Evolutionary conservation across 2,329 filamentous ascomycete species (phyloP).

Genomic region (Beauveria medogensis): DNA sequence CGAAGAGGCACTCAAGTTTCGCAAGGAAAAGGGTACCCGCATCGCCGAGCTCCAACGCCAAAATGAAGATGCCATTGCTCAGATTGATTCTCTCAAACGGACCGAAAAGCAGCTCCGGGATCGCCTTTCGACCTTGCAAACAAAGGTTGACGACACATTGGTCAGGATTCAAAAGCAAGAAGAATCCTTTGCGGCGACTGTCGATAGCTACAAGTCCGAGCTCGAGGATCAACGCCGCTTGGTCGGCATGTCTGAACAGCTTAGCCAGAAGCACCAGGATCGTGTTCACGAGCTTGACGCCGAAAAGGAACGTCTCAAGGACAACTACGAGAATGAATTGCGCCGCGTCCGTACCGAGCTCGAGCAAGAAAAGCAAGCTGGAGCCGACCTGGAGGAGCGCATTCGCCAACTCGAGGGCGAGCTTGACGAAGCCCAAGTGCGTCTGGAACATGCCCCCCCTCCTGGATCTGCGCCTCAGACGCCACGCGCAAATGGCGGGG

Average conservation of each 20-base stretch:
- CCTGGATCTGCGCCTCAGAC: slow-evolving; percentile 50
- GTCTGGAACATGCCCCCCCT: slow-evolving; percentile 34
- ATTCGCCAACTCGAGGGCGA: slow-evolving; percentile 44
- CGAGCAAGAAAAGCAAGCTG: slow-evolving; percentile 44
- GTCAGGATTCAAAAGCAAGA: slow-evolving; percentile 77
- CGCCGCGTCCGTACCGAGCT: slow-evolving; percentile 48
- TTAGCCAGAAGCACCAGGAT: slow-evolving; percentile 62
- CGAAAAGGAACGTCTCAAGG: slow-evolving; percentile 50
- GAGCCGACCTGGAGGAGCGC: slow-evolving; percentile 38
- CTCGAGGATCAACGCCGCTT: slow-evolving; percentile 73
- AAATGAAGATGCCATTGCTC: slow-evolving; percentile 75
- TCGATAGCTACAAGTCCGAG: slow-evolving; percentile 81
- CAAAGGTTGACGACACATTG: slow-evolving; percentile 79
- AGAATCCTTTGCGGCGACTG: slow-evolving; percentile 71
- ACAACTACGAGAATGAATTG: slow-evolving; percentile 56
- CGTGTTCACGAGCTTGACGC: slow-evolving; percentile 63
- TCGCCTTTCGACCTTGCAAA: slow-evolving; percentile 73
- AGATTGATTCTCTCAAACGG: slow-evolving; percentile 67
- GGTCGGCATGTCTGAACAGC: slow-evolving; percentile 72
- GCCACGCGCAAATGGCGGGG: slow-evolving; percentile 49
- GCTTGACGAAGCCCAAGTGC: slow-evolving; percentile 44
- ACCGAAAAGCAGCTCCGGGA: slow-evolving; percentile 74
- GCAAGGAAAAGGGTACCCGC: slow-evolving; percentile 88
- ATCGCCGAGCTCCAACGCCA: slow-evolving; percentile 82
- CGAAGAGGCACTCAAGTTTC: slow-evolving; percentile 77